Base-by-base conservation (phyloP, 192 early-diverging fungal species). In the Chytriomyces hyalinus region DNA sequence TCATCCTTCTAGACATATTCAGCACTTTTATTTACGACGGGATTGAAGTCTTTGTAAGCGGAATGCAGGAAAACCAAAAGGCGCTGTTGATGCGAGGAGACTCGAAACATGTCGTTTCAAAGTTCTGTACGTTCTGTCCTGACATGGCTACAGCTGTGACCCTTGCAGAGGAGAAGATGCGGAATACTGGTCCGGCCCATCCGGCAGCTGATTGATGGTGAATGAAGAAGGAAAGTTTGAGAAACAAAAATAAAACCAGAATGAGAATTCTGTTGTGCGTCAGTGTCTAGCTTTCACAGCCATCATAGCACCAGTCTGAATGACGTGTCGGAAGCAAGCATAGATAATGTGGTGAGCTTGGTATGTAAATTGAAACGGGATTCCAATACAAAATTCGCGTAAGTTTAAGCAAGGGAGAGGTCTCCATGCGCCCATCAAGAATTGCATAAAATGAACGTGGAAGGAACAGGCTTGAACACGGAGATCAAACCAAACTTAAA, bases 41-140 rank as follows among this genome's bases (percentile, higher is more conserved):
- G 13, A 69, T 80, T 64, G 49, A 51, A 44, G 43, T 82, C 3
- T 36, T 71, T 0, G 76, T 82, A 11, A 50, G 73, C n/a, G 81
- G 78, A 1, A 15, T 82, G 43, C 49, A 49, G 1, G 70, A 57
- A 22, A 17, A 47, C 15, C 80, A 82, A 24, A 10, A 44, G 3
- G 28, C 49, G 11, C 22, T 78, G 65, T 75, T 82, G 65, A 26
- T 75, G 20, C 20, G 28, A 7, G 69, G 63, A 44, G 80, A 73
- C 17, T 17, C 76, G 28, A 36, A 50, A 20, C 24, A n/a, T 6
- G 13, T 77, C 67, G 36, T 77, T 53, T 9, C 48, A 36, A 24
- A 62, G 47, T 73, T 44, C n/a, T 60, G 65, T 47, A n/a, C 7
- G 22, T 65, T 68, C 28, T 77, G 11, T 61, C 53, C 57, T 1